Percentiles rank a stretch among this genome's conserved stretches.
phyloP scores from a whole-genome alignment of 345 rosid genomes.

The Populus deltoides region DNA sequence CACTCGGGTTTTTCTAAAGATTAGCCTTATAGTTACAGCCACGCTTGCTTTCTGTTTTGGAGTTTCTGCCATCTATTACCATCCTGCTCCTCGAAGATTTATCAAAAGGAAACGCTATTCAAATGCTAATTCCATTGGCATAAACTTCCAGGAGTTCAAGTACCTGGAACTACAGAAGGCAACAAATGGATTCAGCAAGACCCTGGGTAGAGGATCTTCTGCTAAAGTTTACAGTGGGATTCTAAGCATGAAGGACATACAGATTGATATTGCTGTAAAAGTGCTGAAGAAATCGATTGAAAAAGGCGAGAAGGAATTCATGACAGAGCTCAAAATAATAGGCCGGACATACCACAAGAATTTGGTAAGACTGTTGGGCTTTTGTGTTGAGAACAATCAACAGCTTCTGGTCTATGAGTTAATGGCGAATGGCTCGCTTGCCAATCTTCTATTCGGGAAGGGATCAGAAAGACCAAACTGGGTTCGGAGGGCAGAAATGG shows the following conservation, averaged over 20 bases:
- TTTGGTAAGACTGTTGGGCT: slow-evolving; percentile 30
- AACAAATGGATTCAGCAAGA: slow-evolving; percentile 22
- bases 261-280: slow-evolving; percentile 29
- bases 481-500: slow-evolving; percentile 26
- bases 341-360: slow-evolving; percentile 32
- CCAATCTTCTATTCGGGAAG: slow-evolving; percentile 14
- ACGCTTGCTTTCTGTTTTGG: slow-evolving; percentile 22
- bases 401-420: slow-evolving; percentile 29
- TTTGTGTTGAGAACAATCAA: slow-evolving; percentile 23
- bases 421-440: slow-evolving; percentile 25
- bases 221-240: slow-evolving; percentile 29
- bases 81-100: slow-evolving; percentile 16
- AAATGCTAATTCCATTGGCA: slow-evolving; percentile 11
- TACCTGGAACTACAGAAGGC: slow-evolving; percentile 24
- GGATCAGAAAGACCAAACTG: slow-evolving; percentile 19
- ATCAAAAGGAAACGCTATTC: not conserved
- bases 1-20: not conserved
- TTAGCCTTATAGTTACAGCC: slow-evolving; percentile 17
- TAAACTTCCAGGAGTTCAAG: slow-evolving; percentile 28
- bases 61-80: slow-evolving; percentile 16
- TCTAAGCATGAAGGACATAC: slow-evolving; percentile 5
- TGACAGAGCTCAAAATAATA: slow-evolving; percentile 31
- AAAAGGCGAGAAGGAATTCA: slow-evolving; percentile 22
- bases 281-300: slow-evolving; percentile 23
- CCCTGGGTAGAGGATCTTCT: slow-evolving; percentile 32